Evolutionary conservation across 2,329 filamentous ascomycete genomes (phyloP), one percentile per base, ranked within the genome.

Genomic region (Nannizziopsis barbatae): DNA sequence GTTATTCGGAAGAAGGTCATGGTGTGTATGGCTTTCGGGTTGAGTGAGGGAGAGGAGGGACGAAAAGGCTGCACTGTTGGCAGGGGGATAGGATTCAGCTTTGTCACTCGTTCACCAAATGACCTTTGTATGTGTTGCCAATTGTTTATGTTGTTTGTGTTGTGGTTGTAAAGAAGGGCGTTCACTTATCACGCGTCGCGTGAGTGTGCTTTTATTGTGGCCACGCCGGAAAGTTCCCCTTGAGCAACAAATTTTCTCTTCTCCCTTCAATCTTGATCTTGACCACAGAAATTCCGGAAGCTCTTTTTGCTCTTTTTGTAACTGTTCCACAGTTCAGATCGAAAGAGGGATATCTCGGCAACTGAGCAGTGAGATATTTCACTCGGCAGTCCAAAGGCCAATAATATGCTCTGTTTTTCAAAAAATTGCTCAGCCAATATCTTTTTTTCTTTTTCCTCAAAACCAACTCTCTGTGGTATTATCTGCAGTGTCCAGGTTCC

Each of bases 1-100:
- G 87, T 94, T 65, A 95, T 86, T 63, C 86, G 83, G 75, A 95
- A 95, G 75, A 78, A 94, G 50, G 81, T 74, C 83, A 88, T 88
- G 52, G 45, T 48, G 45, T 47, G 33, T 18, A 10, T 20, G 35
- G 27, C n/a, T 14, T 47, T 20, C 20, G 10, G 9, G 31, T 38
- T 38, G 42, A n/a, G 14, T 2, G 43, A 17, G 10, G 9, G 31
- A 17, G 17, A 12, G 3, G 9, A 30, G 30, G 30, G 15, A n/a
- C n/a, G n/a, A n/a, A n/a, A n/a, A n/a, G 15, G 20, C 12, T 17
- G 33, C 15, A 27, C 22, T 8, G 20, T 20, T 31, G 8, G 32
- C n/a, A 15, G 11, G 41, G 5, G 11, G 20, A 37, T 8, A 8
- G 14, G 35, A 8, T 12, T 14, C 8, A 8, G 7, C 17, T 17